Base-by-base conservation (phyloP, 805 yeast genomes). In the Hyphopichia homilentoma region DNA sequence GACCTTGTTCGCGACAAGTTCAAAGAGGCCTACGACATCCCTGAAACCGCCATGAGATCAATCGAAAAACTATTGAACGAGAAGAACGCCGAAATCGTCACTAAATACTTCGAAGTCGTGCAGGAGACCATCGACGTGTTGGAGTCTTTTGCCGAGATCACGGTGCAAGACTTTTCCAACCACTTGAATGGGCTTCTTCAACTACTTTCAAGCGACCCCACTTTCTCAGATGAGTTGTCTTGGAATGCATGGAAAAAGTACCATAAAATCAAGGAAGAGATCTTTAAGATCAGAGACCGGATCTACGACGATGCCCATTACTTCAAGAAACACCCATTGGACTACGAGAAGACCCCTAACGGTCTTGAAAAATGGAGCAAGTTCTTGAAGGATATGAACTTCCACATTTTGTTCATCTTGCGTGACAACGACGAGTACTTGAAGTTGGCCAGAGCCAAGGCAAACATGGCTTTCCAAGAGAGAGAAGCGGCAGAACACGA, bases 71-170 rank as follows among this genome's bases (percentile, higher is more conserved):
- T 35, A 19, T 43, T 66, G 22, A 50, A 48, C 29, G 50, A 45
- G 4, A 47, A 41, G 7, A 67, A 63, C 35, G 52, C 47, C 14
- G 20, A 34, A 6, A 34, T 67, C 8, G 39, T 61, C 25, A 47
- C 41, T 7, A 38, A 48, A 24, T 67, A 66, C 41, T 63, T 57
- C 31, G 35, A 36, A 12, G 50, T 46, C 3, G 43, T 59, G 15
- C 73, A 67, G 36, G 56, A 54, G 18, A 70, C 80, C 22, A 67
- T 82, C 33, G 89, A 84, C 41, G 70, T 80, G 0, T 71, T 79
- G 50, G 89, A 83, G 52, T 83, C 83, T 39, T 84, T 83, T 65
- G 79, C 81, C 5, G 88, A 82, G 34, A 72, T 77, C 5, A 68
- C 84, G 18, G 68, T 82, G 34, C 69, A 61, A 43, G 86, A 81